Base-by-base conservation (phyloP, 1,284 basidiomycete genomes). In the Malassezia pachydermatis region DNA sequence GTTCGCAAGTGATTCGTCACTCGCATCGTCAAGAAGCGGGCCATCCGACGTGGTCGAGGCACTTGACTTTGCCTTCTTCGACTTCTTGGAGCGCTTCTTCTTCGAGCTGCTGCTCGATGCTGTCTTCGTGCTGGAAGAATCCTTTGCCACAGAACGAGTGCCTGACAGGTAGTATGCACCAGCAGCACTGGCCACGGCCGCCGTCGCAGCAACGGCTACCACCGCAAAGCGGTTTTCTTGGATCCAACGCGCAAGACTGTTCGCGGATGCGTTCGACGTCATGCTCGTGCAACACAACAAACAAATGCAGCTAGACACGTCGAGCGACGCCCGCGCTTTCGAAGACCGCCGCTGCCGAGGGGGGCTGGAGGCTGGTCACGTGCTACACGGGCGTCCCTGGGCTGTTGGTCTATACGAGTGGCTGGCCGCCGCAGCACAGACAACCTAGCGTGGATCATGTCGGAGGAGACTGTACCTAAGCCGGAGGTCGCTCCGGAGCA, bases 11-110 rank as follows among this genome's bases (percentile, higher is more conserved):
- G 58, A 49, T 29, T 63, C 63, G 29, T 67, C 62, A 19, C 57
- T 54, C 2, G 63, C 67, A 45, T 70, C 67, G 40, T 70, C 64
- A 22, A 70, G 57, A 42, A 70, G 44, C 2, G 67, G 64, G 9
- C 64, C 67, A 23, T 58, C 51, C 23, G 55, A 45, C 39, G 58
- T 45, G 0, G 56, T 48, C 3, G 53, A 48, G 14, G 54, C 33
- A 4, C 19, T 17, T 14, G 37, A 16, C 54, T 19, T 55, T 33
- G 30, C 44, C 57, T 52, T 60, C 54, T 42, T 51, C 48, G 60
- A 58, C 57, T 63, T 63, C 49, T 62, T 66, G 27, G 48, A 45
- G 32, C 54, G 57, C 55, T 68, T 68, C 57, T 67, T 68, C 58
- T 65, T 65, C 44, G 62, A 58, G 11, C n/a, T 19, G 14, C n/a